Conservation (phyloP, 2,329 filamentous ascomycete genomes). For the Microdochium trichocladiopsis region DNA sequence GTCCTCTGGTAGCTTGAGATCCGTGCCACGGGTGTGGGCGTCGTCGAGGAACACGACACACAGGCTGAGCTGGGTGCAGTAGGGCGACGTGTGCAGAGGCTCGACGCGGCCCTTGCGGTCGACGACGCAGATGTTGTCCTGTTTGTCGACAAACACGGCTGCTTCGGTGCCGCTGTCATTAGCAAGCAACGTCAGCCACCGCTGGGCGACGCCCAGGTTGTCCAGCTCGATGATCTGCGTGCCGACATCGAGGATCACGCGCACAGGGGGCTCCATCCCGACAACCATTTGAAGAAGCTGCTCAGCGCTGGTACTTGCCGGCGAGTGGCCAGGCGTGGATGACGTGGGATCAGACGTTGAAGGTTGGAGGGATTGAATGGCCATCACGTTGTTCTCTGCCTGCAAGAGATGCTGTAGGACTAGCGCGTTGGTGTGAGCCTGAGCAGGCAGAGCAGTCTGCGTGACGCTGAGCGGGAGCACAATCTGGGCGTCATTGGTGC, state of each 20-base stretch:
- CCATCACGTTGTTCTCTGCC: slow-evolving; percentile 36
- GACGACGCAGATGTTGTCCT: slow-evolving; percentile 47
- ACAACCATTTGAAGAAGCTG: slow-evolving; percentile 37
- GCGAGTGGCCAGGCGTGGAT: slow-evolving; percentile 11
- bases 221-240: slow-evolving; percentile 60
- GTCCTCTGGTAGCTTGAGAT: slow-evolving; percentile 50
- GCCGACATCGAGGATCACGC: slow-evolving; percentile 64
- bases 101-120: slow-evolving; percentile 38
- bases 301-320: slow-evolving; percentile 22
- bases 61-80: slow-evolving; percentile 41
- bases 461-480: slow-evolving; percentile 48
- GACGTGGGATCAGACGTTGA: neutral
- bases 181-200: slow-evolving; percentile 39
- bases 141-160: slow-evolving; percentile 49
- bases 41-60: slow-evolving; percentile 67
- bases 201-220: slow-evolving; percentile 44
- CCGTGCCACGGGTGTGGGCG: slow-evolving; percentile 62
- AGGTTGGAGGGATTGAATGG: neutral
- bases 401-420: slow-evolving; percentile 54
- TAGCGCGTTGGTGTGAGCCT: slow-evolving; percentile 60
- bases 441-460: slow-evolving; percentile 45
- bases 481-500: slow-evolving; percentile 57
- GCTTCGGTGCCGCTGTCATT: slow-evolving; percentile 24
- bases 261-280: slow-evolving; percentile 26
- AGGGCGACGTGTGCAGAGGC: slow-evolving; percentile 51